Conservation (phyloP, 2,329 filamentous ascomycete genomes). For the Macrophomina pseudophaseolina region DNA sequence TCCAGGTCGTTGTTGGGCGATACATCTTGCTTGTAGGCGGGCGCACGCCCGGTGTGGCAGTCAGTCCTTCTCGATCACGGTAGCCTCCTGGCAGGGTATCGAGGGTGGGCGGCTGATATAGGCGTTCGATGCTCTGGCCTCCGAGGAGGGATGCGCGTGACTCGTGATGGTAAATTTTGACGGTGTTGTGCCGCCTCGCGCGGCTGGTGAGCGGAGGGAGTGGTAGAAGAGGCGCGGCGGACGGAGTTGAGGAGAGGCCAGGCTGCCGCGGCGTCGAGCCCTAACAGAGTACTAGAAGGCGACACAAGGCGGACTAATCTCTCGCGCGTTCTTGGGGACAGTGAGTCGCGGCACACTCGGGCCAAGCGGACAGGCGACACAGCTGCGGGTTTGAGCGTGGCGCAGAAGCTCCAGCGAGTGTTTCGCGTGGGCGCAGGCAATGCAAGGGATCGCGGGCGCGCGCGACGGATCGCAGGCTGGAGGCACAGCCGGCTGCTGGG, state of each 20-base stretch:
- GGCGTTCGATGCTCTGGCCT: slow-evolving; percentile 58
- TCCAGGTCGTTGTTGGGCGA: slow-evolving; percentile 83
- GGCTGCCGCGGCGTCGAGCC: slow-evolving; percentile 17
- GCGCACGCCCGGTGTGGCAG: slow-evolving; percentile 44
- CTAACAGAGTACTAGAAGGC: slow-evolving; percentile 14
- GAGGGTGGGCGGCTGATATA: slow-evolving; percentile 55
- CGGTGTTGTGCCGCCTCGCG: slow-evolving; percentile 31
- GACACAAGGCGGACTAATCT: slow-evolving; percentile 18
- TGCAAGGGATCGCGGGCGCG: slow-evolving; percentile 26
- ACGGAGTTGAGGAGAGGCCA: slow-evolving; percentile 3
- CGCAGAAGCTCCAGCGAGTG: slow-evolving; percentile 26
- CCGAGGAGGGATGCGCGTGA: slow-evolving; percentile 64
- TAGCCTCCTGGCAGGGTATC: slow-evolving; percentile 57
- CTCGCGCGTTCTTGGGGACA: slow-evolving; percentile 11
- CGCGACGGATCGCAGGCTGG: background rate
- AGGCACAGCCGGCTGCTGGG: background rate
- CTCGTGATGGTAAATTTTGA: slow-evolving; percentile 63
- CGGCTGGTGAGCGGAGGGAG: slow-evolving; percentile 23
- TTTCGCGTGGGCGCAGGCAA: slow-evolving; percentile 25
- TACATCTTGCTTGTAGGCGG: slow-evolving; percentile 61
- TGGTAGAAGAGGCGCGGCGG: slow-evolving; percentile 17
- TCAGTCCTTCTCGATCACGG: slow-evolving; percentile 47
- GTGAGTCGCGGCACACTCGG: slow-evolving; percentile 26
- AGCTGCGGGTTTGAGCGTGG: slow-evolving; percentile 24
- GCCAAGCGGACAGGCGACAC: slow-evolving; percentile 19